These are phyloP conservation scores for Paracoccidioides lutzii DNA, from an alignment of 2,329 filamentous ascomycete species.

Conservation along the genomic window DNA sequence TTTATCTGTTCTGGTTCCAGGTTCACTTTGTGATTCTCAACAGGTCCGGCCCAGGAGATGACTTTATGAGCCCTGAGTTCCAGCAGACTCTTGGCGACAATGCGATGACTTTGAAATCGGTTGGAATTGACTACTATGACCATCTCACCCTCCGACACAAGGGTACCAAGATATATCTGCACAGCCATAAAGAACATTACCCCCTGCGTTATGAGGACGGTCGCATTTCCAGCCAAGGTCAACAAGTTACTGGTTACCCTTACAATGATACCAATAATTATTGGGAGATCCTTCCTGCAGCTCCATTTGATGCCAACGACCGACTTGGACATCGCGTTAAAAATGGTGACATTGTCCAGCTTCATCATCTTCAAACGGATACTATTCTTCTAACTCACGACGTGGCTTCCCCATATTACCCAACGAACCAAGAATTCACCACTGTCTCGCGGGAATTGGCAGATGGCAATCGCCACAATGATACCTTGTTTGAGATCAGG, in stretches of 20 bases:
- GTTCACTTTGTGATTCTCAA: constrained; percentile 88
- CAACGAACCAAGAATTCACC: constrained; percentile 98
- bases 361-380: constrained; percentile 77
- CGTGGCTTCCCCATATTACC: constrained; percentile 89
- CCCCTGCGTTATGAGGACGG: constrained; percentile 95
- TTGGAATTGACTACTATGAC: constrained; percentile 84
- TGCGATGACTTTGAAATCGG: constrained; percentile 71
- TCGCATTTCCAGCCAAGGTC: constrained; percentile 90
- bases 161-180: constrained; percentile 90
- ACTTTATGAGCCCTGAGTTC: constrained; percentile 98
- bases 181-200: constrained; percentile 82
- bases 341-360: constrained; percentile 74
- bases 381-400: constrained; percentile 84
- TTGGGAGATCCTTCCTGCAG: constrained; percentile 77
- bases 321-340: constrained; percentile 53
- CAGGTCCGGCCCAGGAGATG: constrained; percentile 84
- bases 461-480: constrained; percentile 60
- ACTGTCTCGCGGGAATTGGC: constrained; percentile 62
- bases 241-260: constrained; percentile 96
- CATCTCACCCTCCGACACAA: constrained; percentile 82
- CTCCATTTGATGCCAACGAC: constrained; percentile 40
- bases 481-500: constrained; percentile 84
- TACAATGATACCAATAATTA: constrained; percentile 98
- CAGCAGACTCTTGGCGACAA: constrained; percentile 96
- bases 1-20: constrained; percentile 99